phyloP scores from a whole-genome alignment of 1,139 yeast genomes.

The Blastobotrys petasosporus region DNA sequence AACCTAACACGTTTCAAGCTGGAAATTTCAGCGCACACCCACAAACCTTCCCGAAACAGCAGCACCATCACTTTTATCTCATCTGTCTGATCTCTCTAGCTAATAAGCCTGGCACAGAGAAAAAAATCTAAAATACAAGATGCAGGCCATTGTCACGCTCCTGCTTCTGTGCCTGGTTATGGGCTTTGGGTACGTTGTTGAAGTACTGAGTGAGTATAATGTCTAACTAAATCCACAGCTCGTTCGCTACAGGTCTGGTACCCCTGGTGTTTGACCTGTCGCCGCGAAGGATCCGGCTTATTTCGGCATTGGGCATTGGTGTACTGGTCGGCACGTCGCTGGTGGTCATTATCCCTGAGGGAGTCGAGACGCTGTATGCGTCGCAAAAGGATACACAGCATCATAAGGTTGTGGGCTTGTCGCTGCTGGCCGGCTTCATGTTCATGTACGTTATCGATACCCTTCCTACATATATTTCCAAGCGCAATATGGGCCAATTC shows the following conservation, averaged over 20 bases:
- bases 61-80: neutral
- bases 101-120: neutral
- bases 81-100: neutral
- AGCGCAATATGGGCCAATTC: slow-evolving; percentile 10
- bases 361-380: slow-evolving; percentile 45
- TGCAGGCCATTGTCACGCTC: slow-evolving; percentile 24
- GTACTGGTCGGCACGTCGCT: slow-evolving; percentile 58
- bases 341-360: slow-evolving; percentile 67
- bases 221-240: slow-evolving; percentile 18
- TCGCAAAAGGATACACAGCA: slow-evolving; percentile 12
- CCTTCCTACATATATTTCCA: slow-evolving; percentile 20
- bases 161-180: slow-evolving; percentile 26
- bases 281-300: slow-evolving; percentile 27
- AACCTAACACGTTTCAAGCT: no score
- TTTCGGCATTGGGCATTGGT: slow-evolving; percentile 56
- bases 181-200: slow-evolving; percentile 29
- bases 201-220: no score
- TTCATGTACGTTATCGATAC: slow-evolving; percentile 48
- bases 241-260: slow-evolving; percentile 35
- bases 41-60: neutral
- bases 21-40: no score
- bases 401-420: slow-evolving; percentile 30
- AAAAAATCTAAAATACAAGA: slow-evolving; percentile 4
- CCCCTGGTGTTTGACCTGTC: slow-evolving; percentile 36
- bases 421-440: slow-evolving; percentile 46